Evolutionary conservation across 345 rosid genomes (phyloP).

Genomic region (Murraya koenigii): DNA sequence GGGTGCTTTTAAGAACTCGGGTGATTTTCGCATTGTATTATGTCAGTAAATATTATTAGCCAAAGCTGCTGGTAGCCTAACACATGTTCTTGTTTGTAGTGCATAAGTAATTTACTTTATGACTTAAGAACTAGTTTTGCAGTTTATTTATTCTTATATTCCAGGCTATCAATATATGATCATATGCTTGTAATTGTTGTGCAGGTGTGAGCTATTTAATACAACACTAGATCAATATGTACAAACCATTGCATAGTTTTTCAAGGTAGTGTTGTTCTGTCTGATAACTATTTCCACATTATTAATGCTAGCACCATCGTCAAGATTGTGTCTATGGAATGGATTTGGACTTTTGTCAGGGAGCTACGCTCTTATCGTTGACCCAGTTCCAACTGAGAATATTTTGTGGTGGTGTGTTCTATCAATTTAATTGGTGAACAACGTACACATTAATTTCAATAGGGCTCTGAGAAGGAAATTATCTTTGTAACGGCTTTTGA

Average conservation of each 20-base stretch:
- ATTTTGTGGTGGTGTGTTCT: neutral
- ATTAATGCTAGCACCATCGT: neutral
- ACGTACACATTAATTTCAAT: neutral
- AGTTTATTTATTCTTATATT: neutral
- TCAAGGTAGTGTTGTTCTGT: neutral
- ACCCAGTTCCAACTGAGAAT: neutral
- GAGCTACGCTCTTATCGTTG: neutral
- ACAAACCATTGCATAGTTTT: constrained; percentile 61
- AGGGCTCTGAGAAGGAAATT: neutral
- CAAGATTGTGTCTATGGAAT: neutral
- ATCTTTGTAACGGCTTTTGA: neutral
- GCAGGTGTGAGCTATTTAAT: constrained; percentile 70
- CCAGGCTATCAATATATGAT: neutral
- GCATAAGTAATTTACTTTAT: neutral
- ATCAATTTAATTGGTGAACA: neutral
- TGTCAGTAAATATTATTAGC: neutral
- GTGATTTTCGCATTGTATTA: neutral
- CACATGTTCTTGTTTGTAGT: neutral
- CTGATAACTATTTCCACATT: neutral
- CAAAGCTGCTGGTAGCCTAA: neutral
- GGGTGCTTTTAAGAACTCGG: neutral
- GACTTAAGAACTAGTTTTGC: neutral
- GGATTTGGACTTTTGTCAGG: neutral
- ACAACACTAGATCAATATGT: constrained; percentile 75
- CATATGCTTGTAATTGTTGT: constrained; percentile 7